Base-by-base conservation (phyloP, 2,329 filamentous ascomycete species). In the Xylogone sp. region DNA sequence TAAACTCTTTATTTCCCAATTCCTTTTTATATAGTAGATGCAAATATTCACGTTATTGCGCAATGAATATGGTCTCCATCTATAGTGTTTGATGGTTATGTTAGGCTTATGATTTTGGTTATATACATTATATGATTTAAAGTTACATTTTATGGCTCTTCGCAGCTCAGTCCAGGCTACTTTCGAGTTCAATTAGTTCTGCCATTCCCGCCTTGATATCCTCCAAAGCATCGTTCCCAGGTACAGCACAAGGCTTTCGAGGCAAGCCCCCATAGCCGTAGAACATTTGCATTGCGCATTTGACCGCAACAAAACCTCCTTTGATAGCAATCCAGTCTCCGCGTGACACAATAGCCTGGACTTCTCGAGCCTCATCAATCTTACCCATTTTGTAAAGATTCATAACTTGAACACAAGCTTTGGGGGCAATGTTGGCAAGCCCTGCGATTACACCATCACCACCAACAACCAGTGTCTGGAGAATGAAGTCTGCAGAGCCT, bases 271-370 rank as follows among this genome's bases (percentile, higher is more conserved):
- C 84, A 57, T 88, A 88, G 7, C 79, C 81, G 57, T 76, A 79
- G 61, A 81, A 81, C 21, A 75, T 69, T 63, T 81, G 71, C 58
- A 88, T 62, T 1, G 75, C 83, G 47, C 78, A 77, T 71, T 88
- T 88, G 52, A 83, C 83, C 1, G 81, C 82, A 31, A 85, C 77
- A 56, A 87, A 81, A 2, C 84, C 84, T 10, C 81, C 81, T 60
- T 84, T 76, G 55, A 86, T 87, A 44, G 81, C 81, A 1, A 75
- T 78, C 84, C 83, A 87, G 66, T 88, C 84, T 12, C 81, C 84
- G 24, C 77, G 70, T 2, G 83, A 82, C 16, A 88, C 75, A 21
- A 84, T 67, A 19, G 73, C 77, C 67, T 87, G 86, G 58, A 87
- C 64, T 57, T 75, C 75, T 47, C 76, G 73, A 1, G 86, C 85